Percentiles rank a stretch among this genome's conserved stretches.
phyloP scores from a whole-genome alignment of 805 yeast genomes.

The Saturnispora kantuleensis region DNA sequence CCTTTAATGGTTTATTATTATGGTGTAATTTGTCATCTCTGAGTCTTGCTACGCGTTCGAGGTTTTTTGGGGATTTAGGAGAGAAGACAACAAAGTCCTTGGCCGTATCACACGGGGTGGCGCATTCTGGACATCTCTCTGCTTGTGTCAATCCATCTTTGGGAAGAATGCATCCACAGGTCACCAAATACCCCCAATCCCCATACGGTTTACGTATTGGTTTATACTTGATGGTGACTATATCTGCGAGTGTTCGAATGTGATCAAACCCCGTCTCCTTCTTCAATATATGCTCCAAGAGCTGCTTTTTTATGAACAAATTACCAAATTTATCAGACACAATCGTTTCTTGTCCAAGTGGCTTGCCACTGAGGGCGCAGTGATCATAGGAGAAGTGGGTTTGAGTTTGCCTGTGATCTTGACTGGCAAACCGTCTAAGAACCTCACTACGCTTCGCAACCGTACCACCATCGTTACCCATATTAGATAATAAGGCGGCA shows the following conservation, averaged over 20 bases:
- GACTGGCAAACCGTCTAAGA: slow-evolving; percentile 12
- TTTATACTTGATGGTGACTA: not conserved
- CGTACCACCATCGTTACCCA: slow-evolving; percentile 63
- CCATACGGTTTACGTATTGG: not conserved
- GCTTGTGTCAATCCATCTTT: no score
- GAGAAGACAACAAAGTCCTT: not conserved
- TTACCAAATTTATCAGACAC: slow-evolving; percentile 50
- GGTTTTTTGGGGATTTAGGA: not conserved
- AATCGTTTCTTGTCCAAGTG: slow-evolving; percentile 8
- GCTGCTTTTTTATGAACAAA: slow-evolving; percentile 52
- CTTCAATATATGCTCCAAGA: slow-evolving; percentile 41
- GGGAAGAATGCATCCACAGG: not conserved
- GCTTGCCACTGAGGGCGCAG: slow-evolving; percentile 7
- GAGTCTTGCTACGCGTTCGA: slow-evolving; percentile 15
- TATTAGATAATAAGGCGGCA: not conserved
- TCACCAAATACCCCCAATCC: not conserved
- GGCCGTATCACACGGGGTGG: not conserved
- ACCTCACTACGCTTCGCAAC: slow-evolving; percentile 51
- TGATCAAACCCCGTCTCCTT: slow-evolving; percentile 10
- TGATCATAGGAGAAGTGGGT: not conserved
- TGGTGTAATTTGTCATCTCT: slow-evolving; percentile 26
- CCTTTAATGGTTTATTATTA: slow-evolving; percentile 23
- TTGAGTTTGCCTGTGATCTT: not conserved
- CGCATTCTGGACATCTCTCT: not conserved
- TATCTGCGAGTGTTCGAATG: not conserved